phyloP scores from a whole-genome alignment of 768 basidiomycete genomes.

The Hygrophoropsis aurantiaca region DNA sequence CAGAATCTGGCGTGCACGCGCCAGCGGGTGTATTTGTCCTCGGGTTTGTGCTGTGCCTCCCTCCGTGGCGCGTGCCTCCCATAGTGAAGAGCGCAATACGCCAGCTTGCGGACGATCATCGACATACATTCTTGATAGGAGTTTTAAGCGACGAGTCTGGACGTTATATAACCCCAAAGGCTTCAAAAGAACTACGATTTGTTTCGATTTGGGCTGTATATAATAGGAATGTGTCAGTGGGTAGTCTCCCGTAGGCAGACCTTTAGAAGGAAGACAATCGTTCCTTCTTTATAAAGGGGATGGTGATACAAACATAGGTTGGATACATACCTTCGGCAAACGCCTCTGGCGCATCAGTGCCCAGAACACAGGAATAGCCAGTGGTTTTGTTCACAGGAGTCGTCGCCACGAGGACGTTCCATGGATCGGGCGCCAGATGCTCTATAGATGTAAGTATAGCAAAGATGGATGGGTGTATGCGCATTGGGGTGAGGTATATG shows the following conservation, averaged over 20 bases:
- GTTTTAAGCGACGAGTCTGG: slow-evolving; percentile 55
- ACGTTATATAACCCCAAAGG: slow-evolving; percentile 60
- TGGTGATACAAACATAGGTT: slow-evolving; percentile 11
- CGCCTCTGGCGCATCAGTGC: slow-evolving; percentile 48
- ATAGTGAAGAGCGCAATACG: slow-evolving; percentile 26
- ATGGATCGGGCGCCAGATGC: no score
- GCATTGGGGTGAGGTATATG: no score
- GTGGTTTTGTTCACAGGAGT: slow-evolving; percentile 71
- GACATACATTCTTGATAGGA: slow-evolving; percentile 53
- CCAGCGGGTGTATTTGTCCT: no score
- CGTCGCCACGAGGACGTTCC: slow-evolving; percentile 50
- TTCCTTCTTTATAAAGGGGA: not conserved
- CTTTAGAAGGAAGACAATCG: not conserved
- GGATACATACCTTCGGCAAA: slow-evolving; percentile 63
- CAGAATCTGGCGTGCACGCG: no score
- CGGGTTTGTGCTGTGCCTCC: no score
- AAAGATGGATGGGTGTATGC: no score
- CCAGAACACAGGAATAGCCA: slow-evolving; percentile 70
- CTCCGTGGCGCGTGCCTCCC: no score
- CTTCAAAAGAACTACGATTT: slow-evolving; percentile 46
- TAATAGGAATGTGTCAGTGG: not conserved
- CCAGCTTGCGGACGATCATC: slow-evolving; percentile 38
- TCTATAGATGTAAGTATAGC: no score
- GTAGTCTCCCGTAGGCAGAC: not conserved
- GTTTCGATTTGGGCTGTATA: slow-evolving; percentile 42